A percentile compares a stretch with the other conserved stretches of the same genome.
phyloP scores from a whole-genome alignment of 2,329 filamentous ascomycete species.

The Exophiala aquamarina region DNA sequence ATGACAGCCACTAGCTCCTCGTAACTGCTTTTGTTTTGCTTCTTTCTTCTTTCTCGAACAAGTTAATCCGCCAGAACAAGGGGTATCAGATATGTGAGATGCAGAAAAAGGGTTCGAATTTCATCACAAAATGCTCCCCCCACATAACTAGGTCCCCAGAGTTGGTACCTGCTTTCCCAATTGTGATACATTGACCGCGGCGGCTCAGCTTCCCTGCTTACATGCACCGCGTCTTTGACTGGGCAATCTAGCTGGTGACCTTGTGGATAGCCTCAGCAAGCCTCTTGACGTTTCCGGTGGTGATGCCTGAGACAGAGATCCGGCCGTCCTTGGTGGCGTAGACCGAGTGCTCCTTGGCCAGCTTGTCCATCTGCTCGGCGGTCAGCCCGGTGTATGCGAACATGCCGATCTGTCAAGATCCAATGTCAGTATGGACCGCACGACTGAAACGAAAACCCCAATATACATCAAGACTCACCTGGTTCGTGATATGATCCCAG shows the following conservation, averaged over 20 bases:
- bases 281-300: conserved; percentile 49
- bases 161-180: no score
- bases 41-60: no score
- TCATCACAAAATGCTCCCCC: no score
- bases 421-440: conserved; percentile 15
- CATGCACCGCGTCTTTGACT: no score
- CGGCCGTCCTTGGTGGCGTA: conserved; percentile 81
- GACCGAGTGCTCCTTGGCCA: conserved; percentile 94
- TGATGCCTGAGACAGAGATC: conserved; percentile 53
- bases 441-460: background rate
- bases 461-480: conserved; percentile 44
- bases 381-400: conserved; percentile 96
- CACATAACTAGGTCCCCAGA: no score
- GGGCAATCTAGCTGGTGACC: conserved; percentile 49
- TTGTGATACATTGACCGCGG: no score
- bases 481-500: conserved; percentile 97
- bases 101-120: no score
- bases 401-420: conserved; percentile 76
- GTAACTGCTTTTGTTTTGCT: no score
- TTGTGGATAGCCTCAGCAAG: conserved; percentile 53
- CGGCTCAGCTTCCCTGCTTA: no score
- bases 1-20: no score
- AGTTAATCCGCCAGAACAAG: no score
- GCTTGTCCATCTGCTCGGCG: conserved; percentile 83
- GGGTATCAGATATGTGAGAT: no score